Base-by-base conservation (phyloP, 2,329 filamentous ascomycete genomes). In the Paradendryphiella salina region DNA sequence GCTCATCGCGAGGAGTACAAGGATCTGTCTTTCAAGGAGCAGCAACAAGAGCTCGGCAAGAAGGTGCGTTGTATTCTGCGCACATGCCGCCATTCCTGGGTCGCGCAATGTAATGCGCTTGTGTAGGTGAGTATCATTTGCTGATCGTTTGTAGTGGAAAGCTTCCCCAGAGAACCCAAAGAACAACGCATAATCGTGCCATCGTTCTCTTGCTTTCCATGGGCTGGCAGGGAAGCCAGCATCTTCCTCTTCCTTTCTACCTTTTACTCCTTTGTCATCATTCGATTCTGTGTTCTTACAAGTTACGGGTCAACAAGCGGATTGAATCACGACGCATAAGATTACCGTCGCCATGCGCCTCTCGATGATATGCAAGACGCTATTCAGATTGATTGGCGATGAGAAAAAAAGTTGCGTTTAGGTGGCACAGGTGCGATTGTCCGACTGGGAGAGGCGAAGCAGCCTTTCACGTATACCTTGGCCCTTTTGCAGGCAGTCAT, bases 21-120 rank as follows among this genome's bases (percentile, higher is more conserved):
- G 54, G 52, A 65, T 13, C 53, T 72, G 31, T 54, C 62, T 4
- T 72, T 68, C 60, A 65, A 62, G 37, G 69, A 72, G 36, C 67
- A 72, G 51, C 67, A 72, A 52, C 72, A 73, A 60, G 66, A 64
- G 54, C 60, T 73, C 7, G 69, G 70, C 36, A 67, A 67, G 54
- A 60, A 67, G 45, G 70, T 70, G 63, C 17, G 68, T 60, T 20
- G 4, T 15, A 18, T 14, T 10, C 15, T 7, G 26, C 15, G 2
- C 20, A 40, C 15, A 10, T 33, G 4, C 3, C 6, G 21, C 18
- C 10, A 20, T 54, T 34, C 10, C n/a, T 34, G 31, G 33, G 13
- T 28, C 23, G 20, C 26, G 33, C 4, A 3, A 5, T 14, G 13
- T 31, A 40, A 20, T 18, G 8, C 20, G 2, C 10, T 28, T 26